A percentile compares a stretch with the other conserved stretches of the same genome.
Evolutionary conservation across 192 early-diverging fungal species (phyloP).

Genomic region (Geranomyces variabilis): DNA sequence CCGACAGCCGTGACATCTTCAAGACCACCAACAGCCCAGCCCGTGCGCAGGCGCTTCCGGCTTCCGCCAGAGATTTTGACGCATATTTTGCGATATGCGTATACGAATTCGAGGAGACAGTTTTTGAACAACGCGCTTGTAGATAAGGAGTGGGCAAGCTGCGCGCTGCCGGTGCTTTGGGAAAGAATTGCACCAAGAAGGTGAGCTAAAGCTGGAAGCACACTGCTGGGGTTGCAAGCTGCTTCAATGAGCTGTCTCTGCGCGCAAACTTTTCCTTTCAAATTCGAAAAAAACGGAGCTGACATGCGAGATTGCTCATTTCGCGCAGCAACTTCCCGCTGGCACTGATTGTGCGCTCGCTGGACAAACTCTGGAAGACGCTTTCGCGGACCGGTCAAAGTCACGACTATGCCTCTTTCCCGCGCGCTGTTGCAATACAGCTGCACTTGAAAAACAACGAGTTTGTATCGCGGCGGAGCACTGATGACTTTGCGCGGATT

Average conservation of each 20-base stretch:
- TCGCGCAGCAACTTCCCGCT: conserved; percentile 26
- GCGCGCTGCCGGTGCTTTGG: conserved; percentile 31
- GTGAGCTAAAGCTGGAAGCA: neutral
- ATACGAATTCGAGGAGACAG: conserved; percentile 24
- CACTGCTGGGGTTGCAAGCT: no score
- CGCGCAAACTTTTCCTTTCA: no score
- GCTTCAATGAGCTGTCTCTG: no score
- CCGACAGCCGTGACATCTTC: no score
- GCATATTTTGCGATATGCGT: conserved; percentile 26
- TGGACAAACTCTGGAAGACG: conserved; percentile 24
- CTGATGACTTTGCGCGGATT: conserved; percentile 19
- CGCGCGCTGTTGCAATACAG: conserved; percentile 27
- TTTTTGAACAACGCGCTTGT: conserved; percentile 28
- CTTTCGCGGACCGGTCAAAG: conserved; percentile 7
- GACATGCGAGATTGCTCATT: neutral
- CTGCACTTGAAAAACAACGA: conserved; percentile 26
- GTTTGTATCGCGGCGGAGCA: conserved; percentile 16
- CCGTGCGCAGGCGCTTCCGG: neutral
- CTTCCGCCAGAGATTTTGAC: conserved; percentile 32
- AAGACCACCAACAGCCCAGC: no score
- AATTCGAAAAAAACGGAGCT: neutral
- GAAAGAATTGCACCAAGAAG: conserved; percentile 32
- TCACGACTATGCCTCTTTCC: conserved; percentile 32
- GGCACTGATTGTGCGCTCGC: conserved; percentile 21
- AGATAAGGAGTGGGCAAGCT: conserved; percentile 23